Percentiles rank a stretch among this genome's conserved stretches.
Conservation (phyloP, 2,329 filamentous ascomycete species). For the Colletotrichum sp. region DNA sequence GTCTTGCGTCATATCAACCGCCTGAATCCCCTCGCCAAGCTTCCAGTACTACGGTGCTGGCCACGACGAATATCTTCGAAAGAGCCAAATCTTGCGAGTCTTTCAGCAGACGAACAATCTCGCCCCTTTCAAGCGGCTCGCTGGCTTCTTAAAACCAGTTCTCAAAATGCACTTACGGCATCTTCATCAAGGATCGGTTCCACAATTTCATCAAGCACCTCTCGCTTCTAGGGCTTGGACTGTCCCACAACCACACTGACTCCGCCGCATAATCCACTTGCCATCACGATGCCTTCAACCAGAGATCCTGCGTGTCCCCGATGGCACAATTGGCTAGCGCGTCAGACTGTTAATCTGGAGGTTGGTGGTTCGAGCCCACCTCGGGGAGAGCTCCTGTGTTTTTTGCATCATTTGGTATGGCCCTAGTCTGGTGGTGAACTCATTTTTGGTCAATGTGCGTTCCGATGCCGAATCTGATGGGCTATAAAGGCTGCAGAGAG, state of each 20-base stretch:
- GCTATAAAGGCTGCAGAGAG: not conserved
- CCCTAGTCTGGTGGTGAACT: not conserved
- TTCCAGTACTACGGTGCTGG: too few species aligned
- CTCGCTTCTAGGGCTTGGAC: not conserved
- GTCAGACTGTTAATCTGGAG: slow-evolving; percentile 23
- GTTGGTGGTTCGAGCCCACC: slow-evolving; percentile 21
- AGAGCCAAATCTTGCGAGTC: accelerated
- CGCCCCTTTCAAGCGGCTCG: not conserved
- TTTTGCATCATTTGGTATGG: not conserved
- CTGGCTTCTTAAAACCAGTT: not conserved
- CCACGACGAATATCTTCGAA: not conserved
- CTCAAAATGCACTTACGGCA: not conserved
- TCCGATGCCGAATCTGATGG: not conserved
- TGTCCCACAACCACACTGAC: not conserved
- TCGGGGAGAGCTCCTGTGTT: not conserved
- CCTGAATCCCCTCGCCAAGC: too few species aligned
- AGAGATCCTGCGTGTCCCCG: not conserved
- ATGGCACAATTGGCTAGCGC: slow-evolving; percentile 23
- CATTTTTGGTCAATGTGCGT: not conserved
- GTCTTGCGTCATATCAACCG: not conserved
- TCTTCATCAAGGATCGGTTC: not conserved
- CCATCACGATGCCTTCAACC: not conserved
- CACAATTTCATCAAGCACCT: not conserved
- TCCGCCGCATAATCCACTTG: not conserved
- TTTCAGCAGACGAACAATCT: not conserved